Percentiles rank a stretch among this genome's conserved stretches.
Evolutionary conservation across 2,329 filamentous ascomycete genomes (phyloP).

Genomic region (Ambrosiella xylebori): DNA sequence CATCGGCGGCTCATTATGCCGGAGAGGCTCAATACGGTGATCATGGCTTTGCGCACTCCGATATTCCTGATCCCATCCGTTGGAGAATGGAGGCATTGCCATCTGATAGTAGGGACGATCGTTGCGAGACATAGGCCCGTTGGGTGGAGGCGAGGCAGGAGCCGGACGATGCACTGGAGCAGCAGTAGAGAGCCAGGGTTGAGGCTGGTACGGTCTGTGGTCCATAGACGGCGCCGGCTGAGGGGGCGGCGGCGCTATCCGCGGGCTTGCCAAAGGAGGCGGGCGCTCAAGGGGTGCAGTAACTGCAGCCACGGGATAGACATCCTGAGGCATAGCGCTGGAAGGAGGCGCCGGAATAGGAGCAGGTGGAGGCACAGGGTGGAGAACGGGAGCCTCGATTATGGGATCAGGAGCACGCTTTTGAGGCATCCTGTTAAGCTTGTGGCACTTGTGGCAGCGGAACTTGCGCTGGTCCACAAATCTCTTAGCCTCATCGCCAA

Average conservation of each 20-base stretch:
- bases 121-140: background rate
- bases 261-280: constrained; percentile 14
- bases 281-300: constrained; percentile 15
- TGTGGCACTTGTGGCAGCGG: constrained; percentile 62
- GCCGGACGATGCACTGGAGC: constrained; percentile 8
- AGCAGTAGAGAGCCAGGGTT: background rate
- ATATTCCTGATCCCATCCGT: constrained; percentile 8
- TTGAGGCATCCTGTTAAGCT: constrained; percentile 29
- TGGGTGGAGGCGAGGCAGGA: constrained; percentile 2
- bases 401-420: constrained; percentile 15
- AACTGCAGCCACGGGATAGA: background rate
- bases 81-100: constrained; percentile 1
- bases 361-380: background rate
- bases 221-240: background rate
- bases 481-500: constrained; percentile 39
- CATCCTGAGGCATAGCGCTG: background rate
- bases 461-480: constrained; percentile 43
- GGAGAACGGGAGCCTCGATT: constrained; percentile 8
- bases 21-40: constrained; percentile 3
- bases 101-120: constrained; percentile 8
- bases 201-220: constrained; percentile 4
- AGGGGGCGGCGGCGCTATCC: constrained; percentile 1
- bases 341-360: constrained; percentile 7
- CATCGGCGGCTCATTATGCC: background rate
- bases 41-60: background rate